phyloP scores from a whole-genome alignment of 164 flowering plant genomes.

The Vitis amurensis region DNA sequence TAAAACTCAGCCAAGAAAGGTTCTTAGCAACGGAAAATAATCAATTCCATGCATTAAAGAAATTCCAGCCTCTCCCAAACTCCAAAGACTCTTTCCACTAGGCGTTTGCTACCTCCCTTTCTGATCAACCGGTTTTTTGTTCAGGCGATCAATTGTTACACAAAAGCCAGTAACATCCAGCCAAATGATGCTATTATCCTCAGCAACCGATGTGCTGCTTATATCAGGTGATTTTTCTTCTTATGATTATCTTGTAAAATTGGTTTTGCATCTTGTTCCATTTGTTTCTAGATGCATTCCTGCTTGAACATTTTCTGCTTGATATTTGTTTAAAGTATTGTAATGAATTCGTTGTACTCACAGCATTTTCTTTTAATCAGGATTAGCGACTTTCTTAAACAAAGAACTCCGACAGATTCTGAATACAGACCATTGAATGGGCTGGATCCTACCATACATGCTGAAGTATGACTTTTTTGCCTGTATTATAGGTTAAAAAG shows the following conservation, averaged over 20 bases:
- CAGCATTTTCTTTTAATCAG: slow-evolving; percentile 34
- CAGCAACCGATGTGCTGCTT: slow-evolving; percentile 74
- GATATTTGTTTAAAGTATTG: not conserved
- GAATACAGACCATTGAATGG: slow-evolving; percentile 79
- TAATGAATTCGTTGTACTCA: slow-evolving; percentile 6
- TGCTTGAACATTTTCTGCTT: not conserved
- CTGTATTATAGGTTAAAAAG: slow-evolving; percentile 2
- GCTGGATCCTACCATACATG: slow-evolving; percentile 86
- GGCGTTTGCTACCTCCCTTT: not conserved
- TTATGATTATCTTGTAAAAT: not conserved
- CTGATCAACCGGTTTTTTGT: slow-evolving; percentile 7
- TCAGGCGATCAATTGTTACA: slow-evolving; percentile 75
- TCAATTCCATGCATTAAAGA: too few species aligned
- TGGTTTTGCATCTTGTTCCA: not conserved
- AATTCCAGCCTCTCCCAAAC: not conserved
- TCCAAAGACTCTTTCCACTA: not conserved
- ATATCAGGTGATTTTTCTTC: slow-evolving; percentile 55
- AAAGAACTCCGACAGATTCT: slow-evolving; percentile 71
- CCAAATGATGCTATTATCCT: slow-evolving; percentile 75
- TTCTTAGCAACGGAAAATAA: too few species aligned
- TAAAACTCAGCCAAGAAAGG: too few species aligned
- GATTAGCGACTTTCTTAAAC: slow-evolving; percentile 62
- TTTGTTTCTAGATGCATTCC: not conserved
- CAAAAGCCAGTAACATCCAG: slow-evolving; percentile 70
- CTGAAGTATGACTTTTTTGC: slow-evolving; percentile 58